Conservation (phyloP, 768 basidiomycete species). For the Lactifluus subvellereus region DNA sequence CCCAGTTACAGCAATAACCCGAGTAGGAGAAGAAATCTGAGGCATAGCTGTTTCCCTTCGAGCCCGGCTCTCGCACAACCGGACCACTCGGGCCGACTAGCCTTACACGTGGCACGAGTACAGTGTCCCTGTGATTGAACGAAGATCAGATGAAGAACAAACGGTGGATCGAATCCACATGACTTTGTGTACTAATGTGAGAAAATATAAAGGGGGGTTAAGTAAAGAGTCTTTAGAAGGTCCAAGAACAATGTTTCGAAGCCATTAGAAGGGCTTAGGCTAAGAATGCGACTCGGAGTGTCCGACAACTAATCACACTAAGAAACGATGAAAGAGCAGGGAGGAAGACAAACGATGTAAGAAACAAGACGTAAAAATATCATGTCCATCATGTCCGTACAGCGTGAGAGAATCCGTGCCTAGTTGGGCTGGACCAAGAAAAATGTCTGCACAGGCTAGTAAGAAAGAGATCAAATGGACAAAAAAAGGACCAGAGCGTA, state of each 20-base stretch:
- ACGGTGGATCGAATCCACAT: not conserved
- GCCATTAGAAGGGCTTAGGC: not conserved
- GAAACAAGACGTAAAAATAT: not conserved
- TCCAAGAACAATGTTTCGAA: not conserved
- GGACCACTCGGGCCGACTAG: too few relatives aligned
- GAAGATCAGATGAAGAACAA: not conserved
- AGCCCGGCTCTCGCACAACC: too few relatives aligned
- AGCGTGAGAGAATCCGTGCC: not conserved
- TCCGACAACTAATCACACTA: not conserved
- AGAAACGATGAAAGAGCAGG: not conserved
- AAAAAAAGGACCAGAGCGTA: not conserved
- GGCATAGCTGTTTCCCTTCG: too few relatives aligned
- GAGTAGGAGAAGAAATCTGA: too few relatives aligned
- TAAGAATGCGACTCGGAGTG: not conserved
- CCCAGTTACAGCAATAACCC: too few relatives aligned
- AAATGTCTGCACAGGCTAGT: conserved; percentile 2
- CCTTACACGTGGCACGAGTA: not conserved
- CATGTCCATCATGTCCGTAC: not conserved
- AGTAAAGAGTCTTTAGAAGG: not conserved
- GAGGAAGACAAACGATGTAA: not conserved
- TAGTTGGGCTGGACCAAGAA: not conserved
- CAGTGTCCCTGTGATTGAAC: conserved; percentile 3
- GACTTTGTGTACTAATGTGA: too few relatives aligned
- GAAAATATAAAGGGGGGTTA: not conserved
- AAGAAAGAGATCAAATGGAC: not conserved